Conservation (phyloP, 345 rosid genomes). For the Toxicodendron radicans region DNA sequence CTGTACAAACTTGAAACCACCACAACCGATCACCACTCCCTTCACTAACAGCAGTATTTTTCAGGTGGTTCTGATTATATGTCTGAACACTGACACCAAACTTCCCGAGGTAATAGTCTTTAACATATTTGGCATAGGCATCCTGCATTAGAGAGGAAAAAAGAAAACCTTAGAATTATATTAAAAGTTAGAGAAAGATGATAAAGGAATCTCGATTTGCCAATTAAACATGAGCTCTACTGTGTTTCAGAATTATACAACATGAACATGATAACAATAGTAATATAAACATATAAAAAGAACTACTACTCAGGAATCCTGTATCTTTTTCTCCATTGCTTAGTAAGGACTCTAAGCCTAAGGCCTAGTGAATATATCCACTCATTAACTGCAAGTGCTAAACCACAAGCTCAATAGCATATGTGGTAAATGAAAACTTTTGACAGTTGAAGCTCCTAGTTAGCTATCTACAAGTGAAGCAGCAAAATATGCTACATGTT, state of each 20-base stretch:
- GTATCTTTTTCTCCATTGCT: background rate
- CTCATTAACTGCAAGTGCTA: background rate
- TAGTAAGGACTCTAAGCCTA: background rate
- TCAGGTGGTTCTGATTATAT: slow-evolving; percentile 64
- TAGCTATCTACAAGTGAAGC: background rate
- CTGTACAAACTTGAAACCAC: slow-evolving; percentile 97
- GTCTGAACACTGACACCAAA: slow-evolving; percentile 44
- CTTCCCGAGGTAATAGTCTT: slow-evolving; percentile 50
- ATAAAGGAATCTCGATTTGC: background rate
- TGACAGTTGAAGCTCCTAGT: no score
- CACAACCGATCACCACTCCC: slow-evolving; percentile 61
- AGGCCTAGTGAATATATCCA: background rate
- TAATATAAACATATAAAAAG: slow-evolving; percentile 1
- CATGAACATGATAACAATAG: no score
- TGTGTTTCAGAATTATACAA: background rate
- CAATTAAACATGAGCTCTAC: background rate
- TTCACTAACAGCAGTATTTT: slow-evolving; percentile 39
- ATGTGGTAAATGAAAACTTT: no score
- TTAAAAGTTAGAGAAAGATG: background rate
- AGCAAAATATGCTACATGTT: background rate
- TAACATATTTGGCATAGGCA: slow-evolving; percentile 68
- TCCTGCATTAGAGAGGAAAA: slow-evolving; percentile 40
- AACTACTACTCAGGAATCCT: background rate
- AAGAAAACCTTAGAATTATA: slow-evolving; percentile 3
- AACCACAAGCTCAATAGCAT: background rate